Percentiles rank a stretch among this genome's conserved stretches.
These are phyloP conservation scores for Corynespora cassiicola DNA, from an alignment of 2,329 filamentous ascomycete species.

Conservation along the genomic window DNA sequence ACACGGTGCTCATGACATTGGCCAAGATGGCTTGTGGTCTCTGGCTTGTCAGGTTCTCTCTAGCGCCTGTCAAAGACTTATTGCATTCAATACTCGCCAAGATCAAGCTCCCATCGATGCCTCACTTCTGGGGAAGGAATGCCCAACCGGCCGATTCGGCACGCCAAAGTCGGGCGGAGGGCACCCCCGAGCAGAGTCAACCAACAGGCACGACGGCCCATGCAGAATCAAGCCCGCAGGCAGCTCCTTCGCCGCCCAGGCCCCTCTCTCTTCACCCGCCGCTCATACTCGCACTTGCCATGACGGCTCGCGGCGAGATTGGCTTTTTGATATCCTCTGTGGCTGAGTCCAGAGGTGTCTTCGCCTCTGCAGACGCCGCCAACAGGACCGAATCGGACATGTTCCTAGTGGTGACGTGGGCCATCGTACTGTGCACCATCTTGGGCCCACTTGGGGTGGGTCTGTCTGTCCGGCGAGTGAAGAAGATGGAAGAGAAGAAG, in stretches of 20 bases:
- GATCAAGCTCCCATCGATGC: conserved; percentile 24
- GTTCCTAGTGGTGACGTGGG: conserved; percentile 63
- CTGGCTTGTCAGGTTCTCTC: conserved; percentile 47
- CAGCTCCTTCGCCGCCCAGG: conserved; percentile 43
- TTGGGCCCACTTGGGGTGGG: conserved; percentile 61
- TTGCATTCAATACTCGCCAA: conserved; percentile 14
- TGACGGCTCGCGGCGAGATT: conserved; percentile 82
- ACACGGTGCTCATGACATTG: conserved; percentile 72
- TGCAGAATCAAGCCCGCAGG: conserved; percentile 12
- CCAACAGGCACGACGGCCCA: conserved; percentile 3
- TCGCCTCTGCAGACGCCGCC: conserved; percentile 32
- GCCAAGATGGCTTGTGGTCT: conserved; percentile 51
- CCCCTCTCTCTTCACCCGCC: conserved; percentile 71
- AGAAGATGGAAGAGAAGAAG: conserved; percentile 46
- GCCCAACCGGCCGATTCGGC: conserved; percentile 2
- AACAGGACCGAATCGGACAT: conserved; percentile 48
- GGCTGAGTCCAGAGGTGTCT: conserved; percentile 63
- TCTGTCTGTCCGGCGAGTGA: conserved; percentile 55
- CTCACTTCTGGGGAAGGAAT: conserved; percentile 33
- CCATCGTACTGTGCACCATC: conserved; percentile 64
- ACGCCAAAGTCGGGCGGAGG: background rate
- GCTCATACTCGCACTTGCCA: conserved; percentile 69
- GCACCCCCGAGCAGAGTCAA: background rate
- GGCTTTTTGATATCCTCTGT: conserved; percentile 77
- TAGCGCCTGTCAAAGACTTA: conserved; percentile 14